Conservation (phyloP, 169 alveolate species). For the Plasmodium reichenowi region DNA sequence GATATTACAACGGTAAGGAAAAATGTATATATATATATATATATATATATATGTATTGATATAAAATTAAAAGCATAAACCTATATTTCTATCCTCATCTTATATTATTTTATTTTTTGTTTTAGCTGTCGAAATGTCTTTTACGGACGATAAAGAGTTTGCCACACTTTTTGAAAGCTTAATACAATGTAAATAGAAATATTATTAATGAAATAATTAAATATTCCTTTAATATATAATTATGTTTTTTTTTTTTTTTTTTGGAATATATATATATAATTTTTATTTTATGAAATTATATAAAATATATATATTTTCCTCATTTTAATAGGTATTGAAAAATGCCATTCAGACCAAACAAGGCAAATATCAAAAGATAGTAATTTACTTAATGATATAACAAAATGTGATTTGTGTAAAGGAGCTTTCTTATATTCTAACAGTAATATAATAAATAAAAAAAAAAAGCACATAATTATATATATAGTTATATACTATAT, state of each 20-base stretch:
- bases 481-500: no score
- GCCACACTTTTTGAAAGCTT: slow-evolving; percentile 5
- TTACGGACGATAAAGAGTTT: slow-evolving; percentile 2
- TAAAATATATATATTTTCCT: no score
- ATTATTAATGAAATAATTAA: no score
- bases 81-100: not conserved
- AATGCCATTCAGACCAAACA: no score
- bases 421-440: slow-evolving; percentile 24
- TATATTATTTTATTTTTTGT: not conserved
- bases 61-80: not conserved
- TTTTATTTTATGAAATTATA: no score
- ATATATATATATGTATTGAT: not conserved
- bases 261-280: no score
- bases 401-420: slow-evolving; percentile 52
- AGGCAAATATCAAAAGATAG: no score
- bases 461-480: no score
- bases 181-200: slow-evolving; percentile 17
- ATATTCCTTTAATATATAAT: no score
- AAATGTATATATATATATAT: not conserved
- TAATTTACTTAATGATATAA: not conserved
- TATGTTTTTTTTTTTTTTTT: no score
- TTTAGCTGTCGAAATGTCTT: slow-evolving; percentile 33
- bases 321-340: no score
- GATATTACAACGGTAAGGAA: slow-evolving; percentile 48
- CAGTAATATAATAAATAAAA: not conserved